Base-by-base conservation (phyloP, 768 basidiomycete genomes). In the Lactarius sp. region DNA sequence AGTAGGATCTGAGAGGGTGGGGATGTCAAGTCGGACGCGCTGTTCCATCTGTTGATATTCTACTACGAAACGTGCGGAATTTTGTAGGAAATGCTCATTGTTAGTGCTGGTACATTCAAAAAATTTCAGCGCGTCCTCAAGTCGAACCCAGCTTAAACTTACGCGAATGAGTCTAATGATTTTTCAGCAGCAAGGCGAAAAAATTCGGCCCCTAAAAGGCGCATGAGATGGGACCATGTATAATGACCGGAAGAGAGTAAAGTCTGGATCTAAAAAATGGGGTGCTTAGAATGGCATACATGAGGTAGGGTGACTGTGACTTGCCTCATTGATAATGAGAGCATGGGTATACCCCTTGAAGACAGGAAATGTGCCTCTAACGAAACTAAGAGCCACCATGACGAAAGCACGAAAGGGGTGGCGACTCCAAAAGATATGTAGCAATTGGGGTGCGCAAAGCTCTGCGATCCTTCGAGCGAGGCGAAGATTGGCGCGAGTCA, bases 311-410 rank as follows among this genome's bases (percentile, higher is more conserved):
- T 8, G 9, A 49, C 1, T 14, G 6, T 4, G 58, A 73, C 85
- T 39, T 58, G 87, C 90, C 82, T 93, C 89, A 75, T 93, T 86
- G 67, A 92, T 85, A 68, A 92, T 88, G 73, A 90, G 75, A 59
- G 90, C 90, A 76, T 92, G 91, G 9, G 91, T 91, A 77, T 90
- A 92, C 65, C 88, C 87, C 75, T 88, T 83, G 74, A 88, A 87
- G 10, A 90, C 91, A 41, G 90, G 90, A 71, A 92, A 85, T 62
- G 87, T 75, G 65, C 89, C 91, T 68, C 88, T 83, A 62, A 86
- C 69, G 56, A 92, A 74, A 73, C 90, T 88, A 68, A 91, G 75
- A 63, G 80, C 60, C 73, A 92, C 75, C 84, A 92, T 86, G 59
- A 88, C 76, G n/a, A 81, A 77, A 22, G 87, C 85, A 62, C 89